A percentile compares a stretch with the other conserved stretches of the same genome.
phyloP scores from a whole-genome alignment of 139 green algal species.

The Eudorina sp. region DNA sequence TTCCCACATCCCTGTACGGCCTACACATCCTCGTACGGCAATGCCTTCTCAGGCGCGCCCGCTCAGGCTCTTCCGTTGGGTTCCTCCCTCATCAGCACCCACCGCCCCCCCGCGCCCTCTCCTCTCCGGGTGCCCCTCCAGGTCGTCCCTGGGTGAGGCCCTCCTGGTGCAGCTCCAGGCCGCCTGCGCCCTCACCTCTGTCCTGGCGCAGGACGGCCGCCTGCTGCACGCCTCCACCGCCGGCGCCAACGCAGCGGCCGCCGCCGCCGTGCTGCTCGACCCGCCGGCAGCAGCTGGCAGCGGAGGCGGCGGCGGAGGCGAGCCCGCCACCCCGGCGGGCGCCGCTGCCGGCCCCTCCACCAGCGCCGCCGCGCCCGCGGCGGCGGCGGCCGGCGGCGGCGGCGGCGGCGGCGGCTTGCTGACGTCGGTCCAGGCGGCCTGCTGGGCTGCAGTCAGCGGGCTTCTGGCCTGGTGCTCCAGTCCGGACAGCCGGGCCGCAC shows the following conservation, averaged over 20 bases:
- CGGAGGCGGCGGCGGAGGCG: background rate
- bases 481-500: background rate
- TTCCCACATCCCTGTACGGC: no score
- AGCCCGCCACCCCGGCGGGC: background rate
- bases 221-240: background rate
- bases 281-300: background rate
- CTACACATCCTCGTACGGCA: no score
- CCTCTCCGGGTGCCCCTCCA: no score
- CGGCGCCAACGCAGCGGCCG: background rate
- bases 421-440: background rate
- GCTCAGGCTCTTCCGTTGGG: background rate
- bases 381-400: background rate
- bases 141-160: slow-evolving; percentile 16
- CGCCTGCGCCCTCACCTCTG: slow-evolving; percentile 2
- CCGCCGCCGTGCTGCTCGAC: background rate
- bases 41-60: background rate
- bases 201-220: slow-evolving; percentile 37
- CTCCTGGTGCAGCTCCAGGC: slow-evolving; percentile 39
- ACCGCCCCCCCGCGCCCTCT: no score
- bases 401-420: background rate
- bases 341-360: background rate
- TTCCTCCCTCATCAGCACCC: background rate
- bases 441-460: background rate
- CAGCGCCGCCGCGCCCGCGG: background rate
- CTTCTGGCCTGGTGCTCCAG: slow-evolving; percentile 13